Evolutionary conservation across 306 rosid species (phyloP).

Genomic region (Cucurbita ficifolia): DNA sequence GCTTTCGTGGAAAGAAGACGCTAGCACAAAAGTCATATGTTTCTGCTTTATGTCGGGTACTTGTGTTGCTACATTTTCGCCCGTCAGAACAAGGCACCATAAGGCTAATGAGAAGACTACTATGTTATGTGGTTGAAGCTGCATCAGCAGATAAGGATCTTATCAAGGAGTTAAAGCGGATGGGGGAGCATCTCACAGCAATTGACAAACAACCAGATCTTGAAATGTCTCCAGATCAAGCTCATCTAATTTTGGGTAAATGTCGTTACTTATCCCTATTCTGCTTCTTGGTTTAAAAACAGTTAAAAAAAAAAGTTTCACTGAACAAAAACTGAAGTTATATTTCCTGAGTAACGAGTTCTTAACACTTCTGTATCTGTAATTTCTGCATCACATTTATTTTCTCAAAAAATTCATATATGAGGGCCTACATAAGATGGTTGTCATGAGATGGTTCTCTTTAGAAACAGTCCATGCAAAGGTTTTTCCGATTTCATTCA

Average conservation of each 20-base stretch:
- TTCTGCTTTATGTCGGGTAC: slow-evolving; percentile 49
- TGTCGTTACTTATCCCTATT: background rate
- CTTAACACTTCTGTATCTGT: background rate
- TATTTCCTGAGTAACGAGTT: background rate
- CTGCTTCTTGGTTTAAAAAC: background rate
- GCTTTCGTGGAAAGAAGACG: slow-evolving; percentile 58
- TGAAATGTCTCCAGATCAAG: slow-evolving; percentile 35
- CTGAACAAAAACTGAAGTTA: background rate
- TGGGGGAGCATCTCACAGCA: slow-evolving; percentile 50
- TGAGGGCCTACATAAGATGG: background rate
- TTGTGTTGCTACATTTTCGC: slow-evolving; percentile 62
- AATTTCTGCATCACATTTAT: background rate
- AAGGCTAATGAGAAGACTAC: slow-evolving; percentile 52
- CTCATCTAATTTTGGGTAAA: slow-evolving; percentile 33
- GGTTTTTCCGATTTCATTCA: background rate
- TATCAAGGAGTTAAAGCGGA: slow-evolving; percentile 30
- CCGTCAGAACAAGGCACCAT: slow-evolving; percentile 58
- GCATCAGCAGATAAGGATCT: slow-evolving; percentile 28
- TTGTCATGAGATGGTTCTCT: background rate
- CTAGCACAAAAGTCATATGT: slow-evolving; percentile 73
- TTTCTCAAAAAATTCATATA: background rate
- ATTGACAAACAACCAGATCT: slow-evolving; percentile 40
- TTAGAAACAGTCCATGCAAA: background rate
- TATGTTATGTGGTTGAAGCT: slow-evolving; percentile 19
- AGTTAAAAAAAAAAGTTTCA: background rate